Base-by-base conservation (phyloP, 2,329 filamentous ascomycete species). In the Leptographium flavum region DNA sequence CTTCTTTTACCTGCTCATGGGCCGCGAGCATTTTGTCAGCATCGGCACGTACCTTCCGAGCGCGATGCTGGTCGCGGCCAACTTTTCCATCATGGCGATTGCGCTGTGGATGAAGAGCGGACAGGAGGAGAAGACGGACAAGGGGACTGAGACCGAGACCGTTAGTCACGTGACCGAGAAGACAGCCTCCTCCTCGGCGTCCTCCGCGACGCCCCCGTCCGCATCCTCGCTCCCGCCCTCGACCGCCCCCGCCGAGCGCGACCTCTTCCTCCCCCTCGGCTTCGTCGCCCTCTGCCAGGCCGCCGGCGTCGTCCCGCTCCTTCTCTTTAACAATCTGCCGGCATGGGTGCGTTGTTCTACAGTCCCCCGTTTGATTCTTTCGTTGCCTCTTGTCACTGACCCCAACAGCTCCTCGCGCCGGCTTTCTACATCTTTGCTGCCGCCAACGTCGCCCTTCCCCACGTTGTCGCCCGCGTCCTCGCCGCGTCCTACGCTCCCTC, bases 1-100 rank as follows among this genome's bases (percentile, higher is more conserved):
- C 70, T 98, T 98, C 74, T 96, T 98, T 66, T 98, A 98, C 61
- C 70, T 98, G 43, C 72, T 98, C 38, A 87, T 96, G 77, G 82
- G 93, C 53, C 76, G 81, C 27, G 85, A 92, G 56, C 80, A 88
- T 11, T 98, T 98, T 59, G 92, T 96, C 54, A 96, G 88, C 63
- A 98, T 98, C 51, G 92, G 92, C 15, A 98, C 90, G 1, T 98
- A 98, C 58, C 72, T 98, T 4, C 92, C 92, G 0, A 93, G 87
- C 54, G 92, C 92, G n/a, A 98, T 98, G 92, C 66, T 96, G 42
- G 74, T 98, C 47, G 92, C 92, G 2, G 83, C 81, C 37, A 95
- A 88, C 60, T 96, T 96, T 58, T 94, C 85, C 27, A 90, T 98
- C 59, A 94, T 90, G 70, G 87, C 90, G 5, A 90, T 96, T 54